phyloP scores from a whole-genome alignment of 345 rosid genomes.

The Hevea brasiliensis region DNA sequence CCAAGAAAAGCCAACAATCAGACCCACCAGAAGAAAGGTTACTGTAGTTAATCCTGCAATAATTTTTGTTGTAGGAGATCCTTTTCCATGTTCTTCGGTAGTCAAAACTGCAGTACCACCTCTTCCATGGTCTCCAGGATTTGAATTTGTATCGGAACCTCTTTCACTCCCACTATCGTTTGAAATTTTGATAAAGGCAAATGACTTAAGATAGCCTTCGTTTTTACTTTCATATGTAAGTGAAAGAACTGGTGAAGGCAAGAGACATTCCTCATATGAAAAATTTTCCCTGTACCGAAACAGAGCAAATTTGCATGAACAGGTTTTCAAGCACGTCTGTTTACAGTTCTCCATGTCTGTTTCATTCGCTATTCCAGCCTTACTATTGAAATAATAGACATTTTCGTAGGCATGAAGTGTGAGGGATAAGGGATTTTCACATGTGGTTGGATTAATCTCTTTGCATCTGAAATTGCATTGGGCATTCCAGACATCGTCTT shows the following conservation, averaged over 20 bases:
- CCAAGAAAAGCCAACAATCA: not conserved
- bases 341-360: not conserved
- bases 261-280: not conserved
- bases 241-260: not conserved
- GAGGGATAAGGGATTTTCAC: not conserved
- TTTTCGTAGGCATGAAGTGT: not conserved
- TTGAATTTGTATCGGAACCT: too few relatives aligned
- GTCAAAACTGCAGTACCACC: too few relatives aligned
- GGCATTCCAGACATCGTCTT: not conserved
- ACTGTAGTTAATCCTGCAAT: not conserved
- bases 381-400: not conserved
- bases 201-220: too few relatives aligned
- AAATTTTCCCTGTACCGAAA: not conserved
- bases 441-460: not conserved
- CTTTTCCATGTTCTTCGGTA: too few relatives aligned
- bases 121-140: too few relatives aligned
- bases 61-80: not conserved
- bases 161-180: too few relatives aligned
- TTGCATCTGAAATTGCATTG: not conserved
- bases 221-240: not conserved
- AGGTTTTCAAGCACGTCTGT: not conserved
- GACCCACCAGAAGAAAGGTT: not conserved
- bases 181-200: not conserved
- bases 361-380: not conserved
- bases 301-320: constrained; percentile 2